phyloP scores from a whole-genome alignment of 768 basidiomycete species.

The Suillus tomentosus region DNA sequence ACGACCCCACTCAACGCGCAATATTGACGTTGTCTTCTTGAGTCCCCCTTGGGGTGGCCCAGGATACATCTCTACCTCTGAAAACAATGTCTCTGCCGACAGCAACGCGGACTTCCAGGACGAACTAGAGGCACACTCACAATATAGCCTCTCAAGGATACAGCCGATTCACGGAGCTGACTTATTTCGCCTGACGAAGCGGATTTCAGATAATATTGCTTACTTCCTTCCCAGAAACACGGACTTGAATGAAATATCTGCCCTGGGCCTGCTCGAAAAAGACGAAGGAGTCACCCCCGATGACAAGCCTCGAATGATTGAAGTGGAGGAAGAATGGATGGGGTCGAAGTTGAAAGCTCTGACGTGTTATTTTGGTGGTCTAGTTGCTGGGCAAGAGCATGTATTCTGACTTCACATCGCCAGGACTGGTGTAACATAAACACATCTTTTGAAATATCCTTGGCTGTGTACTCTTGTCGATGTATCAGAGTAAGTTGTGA shows the following conservation, averaged over 20 bases:
- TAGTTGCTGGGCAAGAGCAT: slow-evolving; percentile 67
- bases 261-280: slow-evolving; percentile 29
- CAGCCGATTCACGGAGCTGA: slow-evolving; percentile 81
- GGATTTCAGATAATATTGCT: slow-evolving; percentile 80
- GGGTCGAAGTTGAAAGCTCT: slow-evolving; percentile 89
- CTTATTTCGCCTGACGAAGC: slow-evolving; percentile 72
- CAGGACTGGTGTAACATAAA: neutral
- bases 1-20: slow-evolving; percentile 38
- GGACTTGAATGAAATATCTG: slow-evolving; percentile 69
- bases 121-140: slow-evolving; percentile 39
- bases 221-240: slow-evolving; percentile 89
- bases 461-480: slow-evolving; percentile 5
- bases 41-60: slow-evolving; percentile 98
- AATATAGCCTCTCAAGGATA: slow-evolving; percentile 72
- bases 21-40: slow-evolving; percentile 88
- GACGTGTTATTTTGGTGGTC: slow-evolving; percentile 91
- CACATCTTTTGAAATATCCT: neutral
- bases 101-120: slow-evolving; percentile 1
- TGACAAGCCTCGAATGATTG: slow-evolving; percentile 57
- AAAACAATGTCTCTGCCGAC: slow-evolving; percentile 11
- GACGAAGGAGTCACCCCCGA: slow-evolving; percentile 8
- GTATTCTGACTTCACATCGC: slow-evolving; percentile 44
- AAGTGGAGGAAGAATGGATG: slow-evolving; percentile 98
- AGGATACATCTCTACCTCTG: slow-evolving; percentile 53
- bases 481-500: neutral